Percentiles rank a stretch among this genome's conserved stretches.
These are phyloP conservation scores for Epichloe uncinata DNA, from an alignment of 2,329 filamentous ascomycete genomes.

Conservation along the genomic window DNA sequence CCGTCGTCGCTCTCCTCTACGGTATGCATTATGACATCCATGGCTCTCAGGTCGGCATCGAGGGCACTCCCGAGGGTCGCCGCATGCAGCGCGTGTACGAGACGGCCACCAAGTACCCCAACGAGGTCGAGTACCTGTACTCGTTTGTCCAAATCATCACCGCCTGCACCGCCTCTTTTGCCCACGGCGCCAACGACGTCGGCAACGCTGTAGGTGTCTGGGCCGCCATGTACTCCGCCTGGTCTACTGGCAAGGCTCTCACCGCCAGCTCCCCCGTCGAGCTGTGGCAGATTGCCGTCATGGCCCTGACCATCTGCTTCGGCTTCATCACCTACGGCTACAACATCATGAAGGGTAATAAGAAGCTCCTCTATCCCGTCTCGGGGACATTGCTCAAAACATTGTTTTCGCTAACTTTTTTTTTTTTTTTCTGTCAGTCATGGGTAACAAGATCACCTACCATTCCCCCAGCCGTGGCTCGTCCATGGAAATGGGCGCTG, in stretches of 20 bases:
- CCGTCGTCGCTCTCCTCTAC: constrained; percentile 52
- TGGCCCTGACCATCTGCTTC: constrained; percentile 47
- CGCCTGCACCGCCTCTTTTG: constrained; percentile 60
- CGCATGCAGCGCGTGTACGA: constrained; percentile 43
- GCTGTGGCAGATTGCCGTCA: constrained; percentile 63
- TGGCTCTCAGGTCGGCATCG: constrained; percentile 13
- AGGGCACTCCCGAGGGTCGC: constrained; percentile 11
- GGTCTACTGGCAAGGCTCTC: constrained; percentile 48
- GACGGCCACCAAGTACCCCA: constrained; percentile 50
- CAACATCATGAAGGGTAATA: constrained; percentile 70
- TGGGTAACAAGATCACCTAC: constrained; percentile 72
- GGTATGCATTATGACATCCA: constrained; percentile 76
- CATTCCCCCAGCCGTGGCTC: constrained; percentile 44
- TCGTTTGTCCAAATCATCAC: constrained; percentile 54
- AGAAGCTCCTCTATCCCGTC: constrained; percentile 13
- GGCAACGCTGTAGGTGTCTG: constrained; percentile 58
- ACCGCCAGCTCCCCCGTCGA: constrained; percentile 53
- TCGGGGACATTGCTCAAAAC: neutral
- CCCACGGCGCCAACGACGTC: constrained; percentile 67
- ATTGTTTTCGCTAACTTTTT: neutral
- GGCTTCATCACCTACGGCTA: constrained; percentile 66
- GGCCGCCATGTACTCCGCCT: constrained; percentile 55
- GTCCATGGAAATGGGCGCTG: constrained; percentile 71
- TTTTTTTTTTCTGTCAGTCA: constrained; percentile 32
- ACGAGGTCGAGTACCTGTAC: constrained; percentile 58